Base-by-base conservation (phyloP, 805 yeast genomes). In the Ogataea neopini region DNA sequence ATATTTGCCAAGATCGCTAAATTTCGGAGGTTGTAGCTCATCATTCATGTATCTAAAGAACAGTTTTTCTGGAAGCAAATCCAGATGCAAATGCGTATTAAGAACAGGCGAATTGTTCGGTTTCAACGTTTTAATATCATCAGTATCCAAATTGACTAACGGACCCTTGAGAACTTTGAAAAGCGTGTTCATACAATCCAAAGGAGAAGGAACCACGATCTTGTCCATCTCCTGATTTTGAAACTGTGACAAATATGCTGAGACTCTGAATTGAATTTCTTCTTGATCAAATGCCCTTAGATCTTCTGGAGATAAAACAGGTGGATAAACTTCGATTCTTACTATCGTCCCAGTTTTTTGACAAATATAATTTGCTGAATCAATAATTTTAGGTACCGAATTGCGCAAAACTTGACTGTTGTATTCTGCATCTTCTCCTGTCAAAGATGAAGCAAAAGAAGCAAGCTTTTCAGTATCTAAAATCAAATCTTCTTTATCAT, bases 101-200 rank as follows among this genome's bases (percentile, higher is more conserved):
- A 86, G 64, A 1, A 75, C 68, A 13, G 79, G 70, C 2, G 63
- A 60, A 20, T 76, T 76, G n/a, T 67, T 62, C 3, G 79, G 63
- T 50, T 75, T 71, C 32, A 89, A 82, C 0, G 85, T 79, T 57
- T 79, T 83, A 2, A 72, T 65, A 9, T 76, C 78, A 4, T 73
- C 76, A 2, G 63, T 67, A 2, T 75, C 67, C 2, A 60, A 64
- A 19, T 75, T 62, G 7, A 70, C 61, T 18, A 88, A 63, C 0
- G 96, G 92, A 1, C 89, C 91, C 52, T 73, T 79, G 40, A 88
- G 67, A 7, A 86, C 84, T 50, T 79, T 81, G 54, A 77, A 73
- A 14, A 88, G 58, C 0, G 88, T 84, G 41, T 71, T 69, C 18
- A 86, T 69, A 55, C 95, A 84, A 37, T 75, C 77, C 0, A 76